phyloP scores from a whole-genome alignment of 371 early-diverging fungal genomes.

The Mucor mucedo region DNA sequence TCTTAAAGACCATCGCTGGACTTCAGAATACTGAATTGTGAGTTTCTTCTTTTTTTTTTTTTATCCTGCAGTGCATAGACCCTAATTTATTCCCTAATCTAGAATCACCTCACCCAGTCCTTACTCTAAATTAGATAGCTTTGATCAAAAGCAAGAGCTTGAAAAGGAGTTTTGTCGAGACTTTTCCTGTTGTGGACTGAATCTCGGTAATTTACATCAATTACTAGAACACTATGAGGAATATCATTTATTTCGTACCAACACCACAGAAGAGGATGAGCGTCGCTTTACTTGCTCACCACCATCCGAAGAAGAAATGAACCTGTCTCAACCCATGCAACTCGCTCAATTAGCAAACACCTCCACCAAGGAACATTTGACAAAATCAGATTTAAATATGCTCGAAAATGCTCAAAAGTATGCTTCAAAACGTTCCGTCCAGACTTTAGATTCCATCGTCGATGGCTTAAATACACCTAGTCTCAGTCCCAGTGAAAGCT shows the following conservation, averaged over 20 bases:
- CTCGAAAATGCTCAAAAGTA: slow-evolving; percentile 32
- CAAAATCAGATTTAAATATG: slow-evolving; percentile 17
- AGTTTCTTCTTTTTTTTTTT: too few relatives aligned
- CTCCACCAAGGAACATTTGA: slow-evolving; percentile 8
- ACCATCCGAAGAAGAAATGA: neutral
- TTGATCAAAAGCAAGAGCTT: slow-evolving; percentile 63
- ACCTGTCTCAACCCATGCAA: neutral
- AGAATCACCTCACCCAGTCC: slow-evolving; percentile 12
- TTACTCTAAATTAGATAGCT: slow-evolving; percentile 24
- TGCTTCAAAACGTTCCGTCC: slow-evolving; percentile 14
- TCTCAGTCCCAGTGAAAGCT: slow-evolving; percentile 13
- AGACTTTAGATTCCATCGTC: slow-evolving; percentile 22
- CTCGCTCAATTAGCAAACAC: neutral
- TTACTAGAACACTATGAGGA: slow-evolving; percentile 93
- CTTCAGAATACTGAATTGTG: slow-evolving; percentile 15
- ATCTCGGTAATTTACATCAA: slow-evolving; percentile 82
- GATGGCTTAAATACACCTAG: slow-evolving; percentile 16
- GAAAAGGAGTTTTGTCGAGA: slow-evolving; percentile 89
- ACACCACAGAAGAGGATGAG: slow-evolving; percentile 47
- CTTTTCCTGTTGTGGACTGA: slow-evolving; percentile 87
- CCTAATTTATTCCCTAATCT: too few relatives aligned
- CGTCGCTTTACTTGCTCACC: neutral
- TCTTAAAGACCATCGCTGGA: slow-evolving; percentile 9
- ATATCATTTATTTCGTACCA: slow-evolving; percentile 73
- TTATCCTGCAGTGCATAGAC: too few relatives aligned